phyloP scores from a whole-genome alignment of 352 stramenopile genomes.

The Pseudoperonospora humuli region DNA sequence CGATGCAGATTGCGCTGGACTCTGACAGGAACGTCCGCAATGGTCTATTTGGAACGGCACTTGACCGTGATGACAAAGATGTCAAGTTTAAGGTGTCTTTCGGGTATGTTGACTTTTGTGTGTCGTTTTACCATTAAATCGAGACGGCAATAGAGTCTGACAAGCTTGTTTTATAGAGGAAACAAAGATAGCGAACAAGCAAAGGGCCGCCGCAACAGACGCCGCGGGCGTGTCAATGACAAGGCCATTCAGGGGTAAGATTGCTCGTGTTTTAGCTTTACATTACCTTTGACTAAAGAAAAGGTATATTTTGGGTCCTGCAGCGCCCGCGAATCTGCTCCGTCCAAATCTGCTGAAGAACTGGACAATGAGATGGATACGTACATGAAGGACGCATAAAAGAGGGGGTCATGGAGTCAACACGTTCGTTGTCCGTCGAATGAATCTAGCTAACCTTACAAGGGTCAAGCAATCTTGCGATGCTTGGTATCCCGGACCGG shows the following conservation, averaged over 20 bases:
- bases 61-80: slow-evolving; percentile 46
- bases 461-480: no score
- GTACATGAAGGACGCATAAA: slow-evolving; percentile 81
- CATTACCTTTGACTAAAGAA: neutral
- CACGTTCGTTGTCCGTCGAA: no score
- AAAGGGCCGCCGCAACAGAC: slow-evolving; percentile 36
- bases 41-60: slow-evolving; percentile 68
- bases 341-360: slow-evolving; percentile 46
- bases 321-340: slow-evolving; percentile 26
- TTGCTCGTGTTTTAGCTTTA: neutral
- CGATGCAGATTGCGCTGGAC: slow-evolving; percentile 71
- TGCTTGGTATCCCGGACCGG: no score
- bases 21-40: slow-evolving; percentile 64
- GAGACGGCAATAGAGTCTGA: slow-evolving; percentile 1
- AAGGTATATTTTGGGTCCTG: neutral
- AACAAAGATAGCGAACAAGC: slow-evolving; percentile 26
- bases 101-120: slow-evolving; percentile 26
- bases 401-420: no score
- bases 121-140: neutral
- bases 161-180: slow-evolving; percentile 9
- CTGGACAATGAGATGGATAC: slow-evolving; percentile 85
- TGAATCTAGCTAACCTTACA: no score
- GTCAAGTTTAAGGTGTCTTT: slow-evolving; percentile 81
- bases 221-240: slow-evolving; percentile 32
- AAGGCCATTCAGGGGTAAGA: slow-evolving; percentile 16